A percentile compares a stretch with the other conserved stretches of the same genome.
Conservation (phyloP, 176 grass and related monocot genomes). For the Secale cereale region DNA sequence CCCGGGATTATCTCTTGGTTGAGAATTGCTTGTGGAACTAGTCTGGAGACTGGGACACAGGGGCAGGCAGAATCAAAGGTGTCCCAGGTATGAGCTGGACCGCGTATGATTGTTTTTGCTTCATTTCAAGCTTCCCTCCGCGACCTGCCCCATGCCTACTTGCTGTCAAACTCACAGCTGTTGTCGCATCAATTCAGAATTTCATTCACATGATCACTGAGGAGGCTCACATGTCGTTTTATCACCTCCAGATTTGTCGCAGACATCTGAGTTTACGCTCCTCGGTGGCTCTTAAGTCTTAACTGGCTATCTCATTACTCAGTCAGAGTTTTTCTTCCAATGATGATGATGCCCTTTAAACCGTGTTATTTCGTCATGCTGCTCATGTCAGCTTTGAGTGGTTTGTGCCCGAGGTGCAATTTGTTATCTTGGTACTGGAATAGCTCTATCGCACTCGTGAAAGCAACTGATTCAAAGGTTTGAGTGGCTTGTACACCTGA, state of each 20-base stretch:
- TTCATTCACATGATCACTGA: constrained; percentile 43
- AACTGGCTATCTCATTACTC: constrained; percentile 2
- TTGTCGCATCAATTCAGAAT: constrained; percentile 14
- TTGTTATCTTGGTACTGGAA: background rate
- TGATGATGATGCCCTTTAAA: background rate
- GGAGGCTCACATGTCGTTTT: constrained; percentile 43
- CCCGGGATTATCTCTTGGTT: constrained; percentile 10
- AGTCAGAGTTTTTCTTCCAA: background rate
- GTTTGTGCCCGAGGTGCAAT: background rate
- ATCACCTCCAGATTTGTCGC: constrained; percentile 20
- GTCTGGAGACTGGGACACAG: background rate
- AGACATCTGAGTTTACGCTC: constrained; percentile 30
- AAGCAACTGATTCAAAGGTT: background rate
- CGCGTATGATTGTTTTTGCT: constrained; percentile 24
- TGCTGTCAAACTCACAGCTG: constrained; percentile 18
- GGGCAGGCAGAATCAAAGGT: constrained; percentile 23
- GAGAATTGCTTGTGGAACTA: constrained; percentile 25
- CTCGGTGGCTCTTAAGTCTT: constrained; percentile 10
- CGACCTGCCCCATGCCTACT: constrained; percentile 8
- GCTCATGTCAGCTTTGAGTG: background rate
- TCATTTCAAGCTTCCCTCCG: background rate
- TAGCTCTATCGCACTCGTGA: constrained; percentile 6
- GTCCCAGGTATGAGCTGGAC: constrained; percentile 41
- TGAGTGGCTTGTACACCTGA: background rate
- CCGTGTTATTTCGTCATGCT: background rate